Evolutionary conservation across 2,329 filamentous ascomycete species (phyloP).

Genomic region (Cladophialophora immunda): DNA sequence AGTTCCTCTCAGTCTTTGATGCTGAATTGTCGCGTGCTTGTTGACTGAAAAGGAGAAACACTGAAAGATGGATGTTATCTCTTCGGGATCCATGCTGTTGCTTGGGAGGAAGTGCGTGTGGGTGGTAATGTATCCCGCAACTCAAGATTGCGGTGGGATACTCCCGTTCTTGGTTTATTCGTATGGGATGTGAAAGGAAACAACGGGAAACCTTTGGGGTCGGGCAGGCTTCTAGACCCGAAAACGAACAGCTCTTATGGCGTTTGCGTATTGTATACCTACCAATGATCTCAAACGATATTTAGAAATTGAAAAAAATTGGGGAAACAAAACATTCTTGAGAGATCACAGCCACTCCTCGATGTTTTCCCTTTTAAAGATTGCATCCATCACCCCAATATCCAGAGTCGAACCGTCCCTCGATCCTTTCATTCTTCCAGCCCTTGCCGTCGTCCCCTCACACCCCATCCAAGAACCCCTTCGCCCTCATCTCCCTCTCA

Average conservation of each 20-base stretch:
- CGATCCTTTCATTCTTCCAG: no score
- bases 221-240: neutral
- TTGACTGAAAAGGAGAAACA: neutral
- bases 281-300: neutral
- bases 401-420: no score
- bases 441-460: no score
- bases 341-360: no score
- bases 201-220: neutral
- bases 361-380: no score
- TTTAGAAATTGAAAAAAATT: no score
- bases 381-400: no score
- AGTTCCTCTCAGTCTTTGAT: neutral
- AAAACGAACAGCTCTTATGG: neutral
- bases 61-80: neutral
- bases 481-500: slow-evolving; percentile 44
- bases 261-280: neutral
- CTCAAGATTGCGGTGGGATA: neutral
- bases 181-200: neutral
- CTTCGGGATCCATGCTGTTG: neutral
- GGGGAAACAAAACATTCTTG: no score
- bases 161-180: neutral
- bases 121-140: neutral
- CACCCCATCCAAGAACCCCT: slow-evolving; percentile 15
- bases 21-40: neutral
- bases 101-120: neutral